phyloP scores from a whole-genome alignment of 352 stramenopile species.

The Phytophthora quininea region DNA sequence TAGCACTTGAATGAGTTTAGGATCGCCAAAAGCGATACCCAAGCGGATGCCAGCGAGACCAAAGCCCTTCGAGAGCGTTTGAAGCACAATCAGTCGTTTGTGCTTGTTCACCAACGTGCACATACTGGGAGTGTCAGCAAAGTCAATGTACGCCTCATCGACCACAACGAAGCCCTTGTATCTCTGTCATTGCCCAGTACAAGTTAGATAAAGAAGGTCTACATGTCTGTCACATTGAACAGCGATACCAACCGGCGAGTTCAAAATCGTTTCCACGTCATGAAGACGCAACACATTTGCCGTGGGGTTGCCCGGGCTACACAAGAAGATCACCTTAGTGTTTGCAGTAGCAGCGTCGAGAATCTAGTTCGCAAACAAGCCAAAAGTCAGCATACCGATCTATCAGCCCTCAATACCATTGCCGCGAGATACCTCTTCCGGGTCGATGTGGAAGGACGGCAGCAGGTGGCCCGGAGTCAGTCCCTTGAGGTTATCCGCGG shows the following conservation, averaged over 20 bases:
- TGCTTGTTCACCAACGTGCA: conserved; percentile 93
- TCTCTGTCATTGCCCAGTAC: conserved; percentile 34
- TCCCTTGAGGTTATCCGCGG: conserved; percentile 63
- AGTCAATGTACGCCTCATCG: conserved; percentile 99
- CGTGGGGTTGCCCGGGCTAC: conserved; percentile 98
- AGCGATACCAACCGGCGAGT: conserved; percentile 56
- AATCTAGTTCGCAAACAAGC: conserved; percentile 58
- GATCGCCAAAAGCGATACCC: conserved; percentile 91
- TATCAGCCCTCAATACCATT: neutral
- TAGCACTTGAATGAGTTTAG: conserved; percentile 96
- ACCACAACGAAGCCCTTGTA: conserved; percentile 97
- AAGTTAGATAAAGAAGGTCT: neutral
- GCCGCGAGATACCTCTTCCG: conserved; percentile 45
- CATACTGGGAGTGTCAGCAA: conserved; percentile 78
- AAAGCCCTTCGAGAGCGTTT: conserved; percentile 98
- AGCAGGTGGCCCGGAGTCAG: conserved; percentile 62
- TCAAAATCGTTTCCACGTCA: conserved; percentile 91
- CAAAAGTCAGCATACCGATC: no score
- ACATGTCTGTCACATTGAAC: neutral
- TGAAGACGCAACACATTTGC: conserved; percentile 92
- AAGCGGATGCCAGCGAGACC: conserved; percentile 96
- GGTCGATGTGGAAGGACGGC: conserved; percentile 85
- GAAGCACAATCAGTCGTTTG: conserved; percentile 95
- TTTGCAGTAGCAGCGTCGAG: conserved; percentile 82
- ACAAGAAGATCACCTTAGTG: conserved; percentile 98